Base-by-base conservation (phyloP, 768 basidiomycete species). In the Coprinopsis marcescibilis region DNA sequence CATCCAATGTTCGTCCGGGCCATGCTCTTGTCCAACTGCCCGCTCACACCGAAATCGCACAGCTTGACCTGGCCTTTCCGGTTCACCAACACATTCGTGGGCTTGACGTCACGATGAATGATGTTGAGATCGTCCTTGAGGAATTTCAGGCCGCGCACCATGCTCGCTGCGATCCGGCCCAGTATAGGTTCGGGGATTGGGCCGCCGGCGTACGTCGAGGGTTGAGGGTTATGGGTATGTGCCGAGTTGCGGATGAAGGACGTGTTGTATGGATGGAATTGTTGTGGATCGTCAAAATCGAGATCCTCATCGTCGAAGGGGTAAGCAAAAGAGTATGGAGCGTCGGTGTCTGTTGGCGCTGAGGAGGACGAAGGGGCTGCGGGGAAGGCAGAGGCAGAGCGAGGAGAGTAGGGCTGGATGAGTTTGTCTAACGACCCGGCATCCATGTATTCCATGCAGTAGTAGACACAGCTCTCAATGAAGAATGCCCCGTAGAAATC, bases 381-480 rank as follows among this genome's bases (percentile, higher is more conserved):
- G 46, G 46, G 17, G 39, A 48, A 6, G 19, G 19, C 8, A 3
- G 27, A 29, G 12, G 32, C 27, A 2, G 39, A 29, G 37, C 26
- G 29, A 4, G 32, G 38, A 3, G 39, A 42, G 20, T 19, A 32
- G 35, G 38, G 15, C 21, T 48, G 46, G 40, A 49, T 49, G 23
- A 98, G 74, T 53, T 85, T 89, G 63, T 97, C 96, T 38, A 99
- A 76, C 32, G 84, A 88, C n/a, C 94, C 93, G 10, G 93, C 94
- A 62, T 99, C 95, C 96, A 99, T 99, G 68, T 85, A 90, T 71
- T 99, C 96, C 94, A 98, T 98, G 67, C 94, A 98, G 64, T 96
- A 97, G 68, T 99, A 97, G 19, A 99, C 96, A 64, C 95, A 99
- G n/a, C 90, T 90, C 62, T 99, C 96, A 65, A 96, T 93, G 66